phyloP scores from a whole-genome alignment of 2,329 filamentous ascomycete species.

The Calonectria ilicicola region DNA sequence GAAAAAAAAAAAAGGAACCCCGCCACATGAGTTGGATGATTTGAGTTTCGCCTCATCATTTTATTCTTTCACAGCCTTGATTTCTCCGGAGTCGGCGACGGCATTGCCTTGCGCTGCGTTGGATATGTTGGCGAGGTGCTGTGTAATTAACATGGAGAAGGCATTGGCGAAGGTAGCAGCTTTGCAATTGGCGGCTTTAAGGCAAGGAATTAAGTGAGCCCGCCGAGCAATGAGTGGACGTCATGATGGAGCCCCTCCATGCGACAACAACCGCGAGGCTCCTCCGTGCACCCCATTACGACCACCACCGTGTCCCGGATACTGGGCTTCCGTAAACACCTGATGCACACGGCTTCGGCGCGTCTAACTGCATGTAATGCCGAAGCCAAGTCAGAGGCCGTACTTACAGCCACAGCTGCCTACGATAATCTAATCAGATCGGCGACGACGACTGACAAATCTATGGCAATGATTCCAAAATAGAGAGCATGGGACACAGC shows the following conservation, averaged over 20 bases:
- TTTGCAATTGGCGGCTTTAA: background rate
- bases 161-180: background rate
- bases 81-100: background rate
- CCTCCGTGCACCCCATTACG: background rate
- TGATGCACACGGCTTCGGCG: slow-evolving; percentile 1
- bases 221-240: background rate
- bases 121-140: background rate
- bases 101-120: background rate
- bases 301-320: slow-evolving; percentile 7
- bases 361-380: slow-evolving; percentile 3
- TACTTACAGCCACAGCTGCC: no score
- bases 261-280: background rate
- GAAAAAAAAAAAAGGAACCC: background rate
- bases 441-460: slow-evolving; percentile 36
- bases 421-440: slow-evolving; percentile 40
- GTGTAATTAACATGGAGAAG: background rate
- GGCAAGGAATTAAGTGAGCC: background rate
- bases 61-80: background rate
- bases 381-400: background rate
- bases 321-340: slow-evolving; percentile 13
- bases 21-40: slow-evolving; percentile 1
- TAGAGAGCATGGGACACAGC: background rate
- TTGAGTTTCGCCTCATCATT: slow-evolving; percentile 5
- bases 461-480: slow-evolving; percentile 13
- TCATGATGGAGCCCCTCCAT: slow-evolving; percentile 7